Evolutionary conservation across 2,329 filamentous ascomycete species (phyloP), one percentile per base, ranked within the genome.

Genomic region (Dichotomopilus funicola): DNA sequence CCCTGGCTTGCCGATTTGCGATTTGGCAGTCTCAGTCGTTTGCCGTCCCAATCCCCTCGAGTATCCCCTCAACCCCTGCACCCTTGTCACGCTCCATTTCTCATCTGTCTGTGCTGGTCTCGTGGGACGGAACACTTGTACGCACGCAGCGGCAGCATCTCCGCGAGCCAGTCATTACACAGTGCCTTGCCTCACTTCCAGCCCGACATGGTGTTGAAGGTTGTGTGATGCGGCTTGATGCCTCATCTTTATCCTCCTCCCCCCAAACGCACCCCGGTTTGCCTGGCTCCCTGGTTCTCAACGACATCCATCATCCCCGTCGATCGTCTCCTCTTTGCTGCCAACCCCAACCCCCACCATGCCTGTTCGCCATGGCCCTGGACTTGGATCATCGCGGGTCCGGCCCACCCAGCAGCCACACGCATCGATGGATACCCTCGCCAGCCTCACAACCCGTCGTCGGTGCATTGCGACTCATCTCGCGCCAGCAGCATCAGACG

Each of bases 281-380:
- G 11, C 7, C 12, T 9, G 6, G 10, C n/a, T 19, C 41, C 41
- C n/a, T 48, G 9, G 8, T n/a, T 37, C 34, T 27, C n/a, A 6
- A 13, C 19, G 43, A 31, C 8, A 44, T 27, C 13, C 47, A 36
- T 5, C 34, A 44, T 50, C 38, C 49, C 48, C 12, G 49, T 49
- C 51, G 31, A 10, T 33, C 55, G 36, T 19, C 35, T 33, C 41
- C 43, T 27, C 19, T 27, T 34, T 45, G 43, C 7, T 49, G 42
- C 12, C 49, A 44, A 10, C 51, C 45, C 12, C 48, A 50, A 40
- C 54, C 33, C 31, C 58, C 59, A 62, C 51, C 55, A 63, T 64
- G 61, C 60, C 59, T 63, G 62, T 57, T 53, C 13, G 49, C 41
- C 59, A 61, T 63, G 62, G 59, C 57, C 45, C 49, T 56, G 49